Evolutionary conservation across 176 grass and related monocot genomes (phyloP), one percentile per base, ranked within the genome.

Genomic region (Pontederia paniculata): DNA sequence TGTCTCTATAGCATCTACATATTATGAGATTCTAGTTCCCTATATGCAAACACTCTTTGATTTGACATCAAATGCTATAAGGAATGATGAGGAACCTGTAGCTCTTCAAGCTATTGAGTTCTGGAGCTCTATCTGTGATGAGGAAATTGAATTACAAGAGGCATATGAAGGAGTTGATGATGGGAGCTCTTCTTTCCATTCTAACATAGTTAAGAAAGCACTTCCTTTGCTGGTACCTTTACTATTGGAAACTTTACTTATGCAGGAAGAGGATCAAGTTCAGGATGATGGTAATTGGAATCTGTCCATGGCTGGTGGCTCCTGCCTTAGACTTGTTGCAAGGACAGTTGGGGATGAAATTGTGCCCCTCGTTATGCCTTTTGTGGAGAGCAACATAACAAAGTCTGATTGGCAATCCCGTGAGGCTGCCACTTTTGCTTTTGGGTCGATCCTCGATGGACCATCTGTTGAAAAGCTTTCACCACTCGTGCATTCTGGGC

Each of bases 361-460:
- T 44, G 81, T 95, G 12, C 84, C 78, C 52, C 66, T 83, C 72
- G 84, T 82, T 42, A 95, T 89, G 78, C 89, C 79, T 17, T 89
- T 95, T 77, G 66, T 89, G 4, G 78, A 89, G 78, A 61, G 44
- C 42, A 95, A 95, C 70, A 89, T 85, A 58, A 75, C 78, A 71
- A 95, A 89, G 67, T 59, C 66, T 60, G 89, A 89, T 58, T 95
- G 84, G 89, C 69, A 48, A 42, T 62, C 50, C 66, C 89, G 78
- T 0, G 89, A 95, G 73, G 89, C 84, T 48, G 84, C 89, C 45
- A 89, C 81, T 50, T 95, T 83, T 85, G 89, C 89, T 62, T 95
- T 95, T 95, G 89, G 89, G 64, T 95, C 84, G 45, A 89, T 95
- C 61, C 84, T 95, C 69, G 89, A 95, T 77, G 89, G 89, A 17